These are phyloP conservation scores for Hygrophila difformis DNA, from an alignment of 257 asterid genomes.

Conservation along the genomic window DNA sequence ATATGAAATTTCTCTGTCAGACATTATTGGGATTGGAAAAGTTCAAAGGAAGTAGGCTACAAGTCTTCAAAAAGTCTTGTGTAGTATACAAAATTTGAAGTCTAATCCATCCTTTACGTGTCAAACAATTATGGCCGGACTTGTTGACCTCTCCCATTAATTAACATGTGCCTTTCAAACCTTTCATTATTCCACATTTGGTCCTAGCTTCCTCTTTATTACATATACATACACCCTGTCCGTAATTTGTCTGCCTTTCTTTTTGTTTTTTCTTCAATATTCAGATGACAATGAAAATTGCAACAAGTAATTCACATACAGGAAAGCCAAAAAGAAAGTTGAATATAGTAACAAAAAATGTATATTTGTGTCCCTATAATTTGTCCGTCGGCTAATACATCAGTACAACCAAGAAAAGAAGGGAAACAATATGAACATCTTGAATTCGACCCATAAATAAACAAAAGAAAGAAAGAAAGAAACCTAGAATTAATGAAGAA, in stretches of 20 bases:
- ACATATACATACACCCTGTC: slow-evolving; percentile 18
- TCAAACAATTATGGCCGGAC: slow-evolving; percentile 39
- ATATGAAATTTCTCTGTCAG: neutral
- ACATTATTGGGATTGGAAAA: slow-evolving; percentile 16
- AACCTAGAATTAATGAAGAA: neutral
- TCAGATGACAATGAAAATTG: too few relatives aligned
- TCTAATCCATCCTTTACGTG: slow-evolving; percentile 33
- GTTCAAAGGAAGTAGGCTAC: slow-evolving; percentile 29
- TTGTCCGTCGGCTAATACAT: too few relatives aligned
- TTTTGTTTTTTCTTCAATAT: slow-evolving; percentile 14
- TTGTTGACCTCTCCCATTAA: slow-evolving; percentile 41
- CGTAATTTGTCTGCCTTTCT: slow-evolving; percentile 20
- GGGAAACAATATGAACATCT: too few relatives aligned
- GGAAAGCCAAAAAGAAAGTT: too few relatives aligned
- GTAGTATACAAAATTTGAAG: slow-evolving; percentile 11
- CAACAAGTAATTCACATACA: too few relatives aligned
- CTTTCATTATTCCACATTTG: slow-evolving; percentile 15
- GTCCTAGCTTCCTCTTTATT: neutral
- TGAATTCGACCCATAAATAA: too few relatives aligned
- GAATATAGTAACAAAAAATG: too few relatives aligned
- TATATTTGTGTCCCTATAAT: too few relatives aligned
- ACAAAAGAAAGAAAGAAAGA: neutral
- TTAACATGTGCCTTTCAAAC: slow-evolving; percentile 19
- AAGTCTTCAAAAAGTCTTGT: slow-evolving; percentile 20
- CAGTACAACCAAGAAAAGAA: neutral